phyloP scores from a whole-genome alignment of 495 filamentous ascomycete genomes.

The Aspergillus diversus region DNA sequence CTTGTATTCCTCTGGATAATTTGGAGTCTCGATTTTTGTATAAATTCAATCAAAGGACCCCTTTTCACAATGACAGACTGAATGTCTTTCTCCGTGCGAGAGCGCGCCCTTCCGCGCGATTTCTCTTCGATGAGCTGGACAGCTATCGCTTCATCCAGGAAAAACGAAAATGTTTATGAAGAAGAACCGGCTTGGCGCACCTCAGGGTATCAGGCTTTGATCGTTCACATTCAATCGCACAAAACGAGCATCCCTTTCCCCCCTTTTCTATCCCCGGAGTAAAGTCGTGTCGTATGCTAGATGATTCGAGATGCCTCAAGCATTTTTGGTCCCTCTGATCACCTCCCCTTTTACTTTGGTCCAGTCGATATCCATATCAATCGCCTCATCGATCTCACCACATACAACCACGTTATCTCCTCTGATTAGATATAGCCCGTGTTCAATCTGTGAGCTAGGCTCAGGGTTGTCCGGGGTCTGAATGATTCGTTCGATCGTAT shows the following conservation, averaged over 20 bases:
- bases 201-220: background rate
- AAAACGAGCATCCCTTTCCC: background rate
- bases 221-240: background rate
- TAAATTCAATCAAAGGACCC: too few species aligned
- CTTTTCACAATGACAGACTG: too few species aligned
- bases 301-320: conserved; percentile 42
- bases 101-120: background rate
- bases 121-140: background rate
- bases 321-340: conserved; percentile 81
- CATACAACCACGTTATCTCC: conserved; percentile 95
- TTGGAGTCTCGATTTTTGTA: too few species aligned
- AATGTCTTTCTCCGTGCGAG: background rate
- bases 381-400: conserved; percentile 84
- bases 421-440: conserved; percentile 89
- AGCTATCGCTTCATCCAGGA: background rate
- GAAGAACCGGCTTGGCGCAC: background rate
- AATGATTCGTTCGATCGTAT: conserved; percentile 89
- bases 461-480: conserved; percentile 80
- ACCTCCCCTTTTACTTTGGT: conserved; percentile 81
- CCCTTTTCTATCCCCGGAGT: background rate
- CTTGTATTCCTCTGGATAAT: too few species aligned
- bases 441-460: conserved; percentile 75
- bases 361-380: conserved; percentile 92
- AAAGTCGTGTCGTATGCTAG: background rate
- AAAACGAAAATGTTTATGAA: background rate